Evolutionary conservation across 495 filamentous ascomycete genomes (phyloP).

Genomic region (Daldinia loculata): DNA sequence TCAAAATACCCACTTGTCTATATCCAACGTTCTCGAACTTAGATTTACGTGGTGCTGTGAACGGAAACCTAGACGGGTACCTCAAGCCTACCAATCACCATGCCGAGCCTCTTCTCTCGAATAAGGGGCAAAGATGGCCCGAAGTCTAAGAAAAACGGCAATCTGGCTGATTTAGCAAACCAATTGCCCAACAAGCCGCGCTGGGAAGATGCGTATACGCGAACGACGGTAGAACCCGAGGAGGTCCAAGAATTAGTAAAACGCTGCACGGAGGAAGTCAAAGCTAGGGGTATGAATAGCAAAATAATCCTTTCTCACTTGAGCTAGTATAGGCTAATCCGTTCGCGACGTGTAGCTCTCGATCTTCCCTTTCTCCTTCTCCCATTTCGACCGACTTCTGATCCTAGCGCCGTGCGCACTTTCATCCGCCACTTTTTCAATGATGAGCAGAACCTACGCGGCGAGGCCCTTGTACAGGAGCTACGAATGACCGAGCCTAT

Average conservation of each 20-base stretch:
- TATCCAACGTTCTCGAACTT: slow-evolving; percentile 17
- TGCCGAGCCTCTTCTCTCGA: slow-evolving; percentile 75
- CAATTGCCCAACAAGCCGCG: slow-evolving; percentile 69
- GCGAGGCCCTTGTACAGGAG: slow-evolving; percentile 81
- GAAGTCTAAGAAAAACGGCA: slow-evolving; percentile 64
- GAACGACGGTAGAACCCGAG: slow-evolving; percentile 85
- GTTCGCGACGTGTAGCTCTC: slow-evolving; percentile 66
- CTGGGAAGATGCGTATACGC: slow-evolving; percentile 90
- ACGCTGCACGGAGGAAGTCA: slow-evolving; percentile 89
- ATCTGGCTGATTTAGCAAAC: slow-evolving; percentile 53
- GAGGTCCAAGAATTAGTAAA: slow-evolving; percentile 88
- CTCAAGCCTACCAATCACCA: slow-evolving; percentile 45
- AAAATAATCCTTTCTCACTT: slow-evolving; percentile 32
- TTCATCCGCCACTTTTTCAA: slow-evolving; percentile 96
- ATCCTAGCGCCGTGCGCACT: slow-evolving; percentile 86
- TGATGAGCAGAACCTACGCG: slow-evolving; percentile 61
- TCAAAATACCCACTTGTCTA: slow-evolving; percentile 21
- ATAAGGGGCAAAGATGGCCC: slow-evolving; percentile 75
- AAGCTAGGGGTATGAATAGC: slow-evolving; percentile 82
- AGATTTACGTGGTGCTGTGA: slow-evolving; percentile 12
- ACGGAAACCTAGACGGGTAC: slow-evolving; percentile 16
- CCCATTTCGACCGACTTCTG: slow-evolving; percentile 92
- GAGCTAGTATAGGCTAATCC: slow-evolving; percentile 47
- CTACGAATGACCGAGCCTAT: slow-evolving; percentile 92
- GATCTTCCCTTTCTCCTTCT: slow-evolving; percentile 92